phyloP scores from a whole-genome alignment of 2,329 filamentous ascomycete genomes.

The Monilinia polystroma region DNA sequence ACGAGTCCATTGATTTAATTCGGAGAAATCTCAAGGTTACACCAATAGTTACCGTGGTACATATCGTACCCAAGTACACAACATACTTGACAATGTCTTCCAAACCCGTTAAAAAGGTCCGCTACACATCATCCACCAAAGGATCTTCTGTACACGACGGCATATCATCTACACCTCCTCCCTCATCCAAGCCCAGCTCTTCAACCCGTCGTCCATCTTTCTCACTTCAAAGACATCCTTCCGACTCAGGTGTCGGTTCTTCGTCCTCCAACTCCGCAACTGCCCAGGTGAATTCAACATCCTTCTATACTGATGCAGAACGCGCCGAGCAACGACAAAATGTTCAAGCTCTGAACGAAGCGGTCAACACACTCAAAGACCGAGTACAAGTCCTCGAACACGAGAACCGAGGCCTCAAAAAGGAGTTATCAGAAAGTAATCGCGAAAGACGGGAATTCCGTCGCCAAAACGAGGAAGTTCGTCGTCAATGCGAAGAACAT shows the following conservation, averaged over 20 bases:
- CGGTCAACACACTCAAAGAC: constrained; percentile 14
- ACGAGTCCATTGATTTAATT: constrained; percentile 4
- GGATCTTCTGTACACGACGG: constrained; percentile 14
- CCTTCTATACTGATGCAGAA: constrained; percentile 1
- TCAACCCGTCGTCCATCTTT: constrained; percentile 3
- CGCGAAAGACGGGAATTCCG: constrained; percentile 18
- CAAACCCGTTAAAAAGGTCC: constrained; percentile 17
- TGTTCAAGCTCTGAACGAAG: constrained; percentile 8
- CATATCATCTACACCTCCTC: background rate
- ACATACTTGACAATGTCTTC: constrained; percentile 15
- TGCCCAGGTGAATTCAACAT: constrained; percentile 2
- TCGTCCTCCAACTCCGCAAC: constrained; percentile 12
- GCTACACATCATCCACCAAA: constrained; percentile 20
- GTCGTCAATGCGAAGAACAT: constrained; percentile 14
- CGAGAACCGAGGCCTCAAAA: constrained; percentile 18
- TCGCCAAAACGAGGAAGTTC: constrained; percentile 14
- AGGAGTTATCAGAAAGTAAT: constrained; percentile 17
- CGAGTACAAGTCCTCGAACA: constrained; percentile 10
- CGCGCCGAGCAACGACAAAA: constrained; percentile 6
- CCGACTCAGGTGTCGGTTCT: constrained; percentile 17
- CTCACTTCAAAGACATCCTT: constrained; percentile 9
- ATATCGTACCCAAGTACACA: background rate
- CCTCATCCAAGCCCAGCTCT: background rate
- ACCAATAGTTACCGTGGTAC: constrained; percentile 14
- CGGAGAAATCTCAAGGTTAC: background rate